These are phyloP conservation scores for Sclerospora graminicola DNA, from an alignment of 352 stramenopile species.

Conservation along the genomic window DNA sequence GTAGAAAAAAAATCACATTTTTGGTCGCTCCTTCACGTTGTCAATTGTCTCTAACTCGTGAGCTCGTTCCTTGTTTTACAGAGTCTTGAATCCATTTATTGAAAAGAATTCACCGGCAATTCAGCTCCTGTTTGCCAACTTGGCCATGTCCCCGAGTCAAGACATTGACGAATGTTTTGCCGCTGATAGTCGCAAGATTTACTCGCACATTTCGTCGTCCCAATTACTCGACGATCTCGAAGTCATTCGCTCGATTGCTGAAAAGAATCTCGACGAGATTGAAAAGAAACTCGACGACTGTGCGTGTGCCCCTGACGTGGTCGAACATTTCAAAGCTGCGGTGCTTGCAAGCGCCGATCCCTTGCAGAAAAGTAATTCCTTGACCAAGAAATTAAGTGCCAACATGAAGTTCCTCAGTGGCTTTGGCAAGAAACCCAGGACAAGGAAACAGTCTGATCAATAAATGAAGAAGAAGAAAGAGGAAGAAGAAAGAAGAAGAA, in stretches of 20 bases:
- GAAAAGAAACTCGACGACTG: constrained; percentile 45
- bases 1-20: no score
- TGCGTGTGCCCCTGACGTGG: constrained; percentile 28
- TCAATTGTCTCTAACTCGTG: no score
- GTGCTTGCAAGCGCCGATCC: constrained; percentile 29
- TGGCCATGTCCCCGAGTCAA: constrained; percentile 47
- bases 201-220: constrained; percentile 40
- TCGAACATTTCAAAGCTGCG: constrained; percentile 42
- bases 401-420: constrained; percentile 73
- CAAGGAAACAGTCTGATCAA: constrained; percentile 30
- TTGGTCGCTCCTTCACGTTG: no score
- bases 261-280: constrained; percentile 72
- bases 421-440: constrained; percentile 45
- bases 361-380: constrained; percentile 30
- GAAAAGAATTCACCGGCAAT: constrained; percentile 70
- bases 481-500: no score
- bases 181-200: constrained; percentile 59
- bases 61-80: no score
- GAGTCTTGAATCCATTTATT: constrained; percentile 83
- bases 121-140: constrained; percentile 62
- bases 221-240: constrained; percentile 51
- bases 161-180: constrained; percentile 75
- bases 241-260: constrained; percentile 48
- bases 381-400: constrained; percentile 56
- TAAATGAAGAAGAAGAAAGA: no score